Percentiles rank a stretch among this genome's conserved stretches.
Conservation (phyloP, 1,284 basidiomycete genomes). For the Caloboletus inedulis region DNA sequence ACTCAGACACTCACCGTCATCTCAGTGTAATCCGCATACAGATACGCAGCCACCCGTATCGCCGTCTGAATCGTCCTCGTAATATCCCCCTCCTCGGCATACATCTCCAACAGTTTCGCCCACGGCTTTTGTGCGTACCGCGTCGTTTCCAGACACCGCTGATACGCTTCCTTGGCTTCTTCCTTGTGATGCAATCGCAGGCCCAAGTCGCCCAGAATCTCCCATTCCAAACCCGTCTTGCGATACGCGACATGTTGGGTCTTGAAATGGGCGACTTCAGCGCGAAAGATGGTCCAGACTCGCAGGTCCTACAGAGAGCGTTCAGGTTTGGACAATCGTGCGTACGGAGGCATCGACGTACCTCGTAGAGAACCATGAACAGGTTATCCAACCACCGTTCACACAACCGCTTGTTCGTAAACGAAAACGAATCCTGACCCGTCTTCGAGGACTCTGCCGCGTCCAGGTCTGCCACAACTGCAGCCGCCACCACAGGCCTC, state of each 20-base stretch:
- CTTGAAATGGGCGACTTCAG: conserved; percentile 98
- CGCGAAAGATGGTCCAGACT: conserved; percentile 99
- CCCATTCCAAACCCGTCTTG: conserved; percentile 97
- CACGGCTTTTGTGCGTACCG: conserved; percentile 91
- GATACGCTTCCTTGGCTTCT: conserved; percentile 96
- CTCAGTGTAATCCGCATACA: conserved; percentile 82
- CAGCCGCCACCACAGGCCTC: conserved; percentile 60
- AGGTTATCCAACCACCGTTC: conserved; percentile 98
- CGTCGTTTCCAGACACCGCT: conserved; percentile 85
- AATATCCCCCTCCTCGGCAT: conserved; percentile 91
- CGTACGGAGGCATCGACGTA: conserved; percentile 28
- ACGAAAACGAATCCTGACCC: conserved; percentile 73
- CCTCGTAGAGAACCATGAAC: conserved; percentile 98
- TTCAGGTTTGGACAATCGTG: not conserved
- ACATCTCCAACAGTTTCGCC: conserved; percentile 90
- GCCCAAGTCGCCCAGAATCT: conserved; percentile 95
- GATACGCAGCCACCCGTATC: conserved; percentile 90
- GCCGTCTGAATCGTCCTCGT: conserved; percentile 88
- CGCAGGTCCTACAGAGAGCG: conserved; percentile 72
- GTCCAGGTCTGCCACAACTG: conserved; percentile 35
- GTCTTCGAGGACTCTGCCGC: conserved; percentile 36
- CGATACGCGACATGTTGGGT: conserved; percentile 95
- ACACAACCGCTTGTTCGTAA: conserved; percentile 95
- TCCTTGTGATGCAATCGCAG: conserved; percentile 92
- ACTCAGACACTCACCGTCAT: conserved; percentile 57